These are phyloP conservation scores for Trichoderma citrinoviride DNA, from an alignment of 2,329 filamentous ascomycete species.

Conservation along the genomic window DNA sequence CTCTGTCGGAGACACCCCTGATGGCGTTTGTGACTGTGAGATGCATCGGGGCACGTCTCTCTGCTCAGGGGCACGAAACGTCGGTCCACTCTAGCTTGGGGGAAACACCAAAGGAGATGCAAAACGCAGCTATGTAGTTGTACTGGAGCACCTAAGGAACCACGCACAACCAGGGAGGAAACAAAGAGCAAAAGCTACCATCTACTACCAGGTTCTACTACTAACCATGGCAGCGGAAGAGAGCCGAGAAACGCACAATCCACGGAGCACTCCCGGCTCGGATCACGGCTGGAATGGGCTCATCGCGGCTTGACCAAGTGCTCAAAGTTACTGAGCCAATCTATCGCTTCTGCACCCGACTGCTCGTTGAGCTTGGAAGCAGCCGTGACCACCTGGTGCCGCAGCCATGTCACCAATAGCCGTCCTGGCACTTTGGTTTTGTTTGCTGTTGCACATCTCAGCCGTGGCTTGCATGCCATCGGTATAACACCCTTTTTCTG, in stretches of 20 bases:
- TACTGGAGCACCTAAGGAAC: too few species aligned
- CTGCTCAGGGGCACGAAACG: conserved; percentile 13
- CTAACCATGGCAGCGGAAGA: neutral
- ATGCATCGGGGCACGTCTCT: conserved; percentile 12
- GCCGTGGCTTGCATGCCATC: neutral
- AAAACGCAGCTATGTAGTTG: neutral
- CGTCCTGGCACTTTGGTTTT: neutral
- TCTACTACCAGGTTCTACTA: neutral
- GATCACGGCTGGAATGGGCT: neutral
- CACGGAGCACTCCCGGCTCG: neutral
- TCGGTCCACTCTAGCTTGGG: conserved; percentile 6
- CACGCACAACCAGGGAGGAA: neutral
- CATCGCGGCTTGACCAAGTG: neutral
- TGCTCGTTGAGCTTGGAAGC: neutral
- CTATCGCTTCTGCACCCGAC: conserved; percentile 5
- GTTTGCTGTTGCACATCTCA: neutral
- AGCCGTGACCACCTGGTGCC: neutral
- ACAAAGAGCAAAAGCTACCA: neutral
- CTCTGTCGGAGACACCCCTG: conserved; percentile 2
- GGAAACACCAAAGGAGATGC: neutral
- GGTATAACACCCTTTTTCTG: neutral
- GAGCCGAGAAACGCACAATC: neutral
- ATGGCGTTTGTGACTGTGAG: neutral
- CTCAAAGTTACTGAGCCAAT: neutral
- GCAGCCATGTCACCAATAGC: neutral